Evolutionary conservation across 495 filamentous ascomycete genomes (phyloP), one percentile per base, ranked within the genome.

Genomic region (Hypomontagnella submonticulosa): DNA sequence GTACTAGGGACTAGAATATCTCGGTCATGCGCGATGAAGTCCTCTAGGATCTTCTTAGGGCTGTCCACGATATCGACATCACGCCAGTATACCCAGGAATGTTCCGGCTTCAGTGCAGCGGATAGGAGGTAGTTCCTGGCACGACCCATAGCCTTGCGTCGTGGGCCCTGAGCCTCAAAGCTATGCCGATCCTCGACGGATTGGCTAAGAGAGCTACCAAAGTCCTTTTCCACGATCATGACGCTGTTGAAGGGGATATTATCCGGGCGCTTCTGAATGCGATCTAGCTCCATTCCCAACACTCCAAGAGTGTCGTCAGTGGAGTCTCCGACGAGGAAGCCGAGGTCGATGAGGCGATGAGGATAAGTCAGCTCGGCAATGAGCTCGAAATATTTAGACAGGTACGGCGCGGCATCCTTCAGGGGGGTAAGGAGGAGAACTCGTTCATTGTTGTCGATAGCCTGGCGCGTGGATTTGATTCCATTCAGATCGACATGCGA

Each of bases 31-130:
- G 92, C 90, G 55, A 95, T 90, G 71, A 98, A 96, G 72, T 99
- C 94, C 81, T 99, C 92, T 16, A 99, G 79, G 55, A 99, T 97
- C 62, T 84, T 88, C 36, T 81, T 81, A 4, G 96, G 92, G 74
- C 90, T 96, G 66, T 99, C 95, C 20, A 88, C 84, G 69, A 99
- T 97, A 78, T 99, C 95, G 27, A 97, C 92, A 73, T 99, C 95
- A 56, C 96, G 87, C 95, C 95, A 99, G 76, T 97, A 98, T 19
- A 99, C 96, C 95, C 95, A 99, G 6, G 91, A 93, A 75, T 99
- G 95, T 56, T 97, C 91, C 2, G 92, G 84, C 80, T 94, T 96
- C 65, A 99, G 75, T 19, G 95, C 88, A 0, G 92, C 84, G 47
- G 87, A 86, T 9, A 99, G 87, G 18, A 99, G 83, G 75, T 97